Conservation (phyloP, 1,284 basidiomycete species). For the Heterobasidion irregulare region DNA sequence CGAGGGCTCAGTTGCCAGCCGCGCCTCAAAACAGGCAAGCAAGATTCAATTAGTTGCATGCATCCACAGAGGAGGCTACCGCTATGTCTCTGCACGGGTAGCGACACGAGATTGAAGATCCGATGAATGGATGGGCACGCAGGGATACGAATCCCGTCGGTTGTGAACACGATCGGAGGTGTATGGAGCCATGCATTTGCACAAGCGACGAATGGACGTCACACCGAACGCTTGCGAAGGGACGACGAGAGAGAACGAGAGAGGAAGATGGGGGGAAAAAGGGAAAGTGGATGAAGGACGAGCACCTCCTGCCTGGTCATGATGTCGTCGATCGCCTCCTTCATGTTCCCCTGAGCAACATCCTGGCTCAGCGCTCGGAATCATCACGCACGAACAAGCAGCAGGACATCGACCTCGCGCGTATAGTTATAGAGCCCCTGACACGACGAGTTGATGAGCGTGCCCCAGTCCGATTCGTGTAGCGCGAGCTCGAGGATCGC, state of each 20-base stretch:
- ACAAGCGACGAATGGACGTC: no score
- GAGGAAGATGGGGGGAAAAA: not conserved
- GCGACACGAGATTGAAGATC: no score
- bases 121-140: no score
- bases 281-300: constrained; percentile 25
- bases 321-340: constrained; percentile 76
- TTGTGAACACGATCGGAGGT: no score
- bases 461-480: constrained; percentile 81
- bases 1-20: no score
- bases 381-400: constrained; percentile 4
- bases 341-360: constrained; percentile 70
- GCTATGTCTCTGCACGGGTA: no score
- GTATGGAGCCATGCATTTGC: no score
- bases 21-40: no score
- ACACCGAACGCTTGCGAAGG: no score
- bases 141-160: no score
- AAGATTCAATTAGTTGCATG: constrained; percentile 20
- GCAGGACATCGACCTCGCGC: constrained; percentile 51
- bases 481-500: constrained; percentile 80
- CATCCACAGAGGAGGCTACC: no score
- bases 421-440: constrained; percentile 93
- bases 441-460: constrained; percentile 89
- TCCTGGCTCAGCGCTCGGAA: not conserved
- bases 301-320: constrained; percentile 71
- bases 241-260: no score